phyloP scores from a whole-genome alignment of 352 stramenopile species.

The Thraustochytrium striatum region DNA sequence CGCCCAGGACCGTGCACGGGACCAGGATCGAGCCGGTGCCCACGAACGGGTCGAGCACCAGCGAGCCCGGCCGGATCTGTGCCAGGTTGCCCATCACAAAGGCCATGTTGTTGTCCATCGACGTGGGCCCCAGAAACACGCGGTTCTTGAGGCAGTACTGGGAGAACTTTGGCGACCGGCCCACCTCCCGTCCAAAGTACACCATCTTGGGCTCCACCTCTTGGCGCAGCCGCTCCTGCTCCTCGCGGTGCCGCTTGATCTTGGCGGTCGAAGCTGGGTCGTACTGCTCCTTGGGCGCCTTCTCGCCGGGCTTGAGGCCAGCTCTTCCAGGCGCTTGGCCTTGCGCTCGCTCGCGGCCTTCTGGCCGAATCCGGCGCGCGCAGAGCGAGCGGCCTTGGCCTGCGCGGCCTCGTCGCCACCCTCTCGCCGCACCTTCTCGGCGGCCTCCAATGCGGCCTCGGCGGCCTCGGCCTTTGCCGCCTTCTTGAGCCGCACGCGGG shows the following conservation, averaged over 20 bases:
- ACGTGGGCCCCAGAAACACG: conserved; percentile 90
- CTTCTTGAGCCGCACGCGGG: too few species aligned
- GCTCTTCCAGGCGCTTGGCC: background rate
- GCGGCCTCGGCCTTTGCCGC: too few species aligned
- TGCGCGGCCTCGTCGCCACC: too few species aligned
- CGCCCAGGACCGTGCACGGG: conserved; percentile 82
- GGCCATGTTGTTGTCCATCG: conserved; percentile 92
- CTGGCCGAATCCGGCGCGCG: too few species aligned
- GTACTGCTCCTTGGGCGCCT: background rate
- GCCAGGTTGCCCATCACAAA: conserved; percentile 89
- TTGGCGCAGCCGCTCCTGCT: background rate
- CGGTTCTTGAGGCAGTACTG: conserved; percentile 50
- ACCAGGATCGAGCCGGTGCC: conserved; percentile 95
- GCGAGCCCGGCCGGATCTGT: conserved; percentile 10
- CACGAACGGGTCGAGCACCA: conserved; percentile 92
- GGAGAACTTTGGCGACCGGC: background rate
- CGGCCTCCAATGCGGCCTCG: too few species aligned
- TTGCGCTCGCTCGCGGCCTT: background rate
- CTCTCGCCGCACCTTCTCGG: too few species aligned
- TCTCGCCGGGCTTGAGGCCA: background rate
- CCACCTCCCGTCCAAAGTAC: conserved; percentile 2
- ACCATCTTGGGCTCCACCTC: background rate
- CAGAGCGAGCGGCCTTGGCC: too few species aligned
- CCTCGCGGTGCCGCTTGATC: background rate
- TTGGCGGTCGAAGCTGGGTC: background rate